Evolutionary conservation across 2,329 filamentous ascomycete species (phyloP).

Genomic region (Xylaria sp.): DNA sequence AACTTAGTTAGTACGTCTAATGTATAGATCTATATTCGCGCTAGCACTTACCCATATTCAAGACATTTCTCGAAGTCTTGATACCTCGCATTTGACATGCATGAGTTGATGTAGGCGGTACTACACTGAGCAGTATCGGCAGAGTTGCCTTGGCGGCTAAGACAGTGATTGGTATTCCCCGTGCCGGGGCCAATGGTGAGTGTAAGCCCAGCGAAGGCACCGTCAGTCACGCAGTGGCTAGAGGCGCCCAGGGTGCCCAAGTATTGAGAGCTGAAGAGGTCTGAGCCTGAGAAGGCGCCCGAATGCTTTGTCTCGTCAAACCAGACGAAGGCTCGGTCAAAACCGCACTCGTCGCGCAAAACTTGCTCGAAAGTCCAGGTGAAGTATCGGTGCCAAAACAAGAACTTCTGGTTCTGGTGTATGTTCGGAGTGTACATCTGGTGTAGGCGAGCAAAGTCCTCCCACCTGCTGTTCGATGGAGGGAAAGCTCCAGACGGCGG

Average conservation of each 20-base stretch:
- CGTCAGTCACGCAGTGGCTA: conserved; percentile 37
- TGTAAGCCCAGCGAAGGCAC: conserved; percentile 34
- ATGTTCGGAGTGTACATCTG: conserved; percentile 36
- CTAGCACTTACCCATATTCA: conserved; percentile 36
- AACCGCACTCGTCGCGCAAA: conserved; percentile 36
- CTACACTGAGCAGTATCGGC: conserved; percentile 32
- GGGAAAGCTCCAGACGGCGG: conserved; percentile 30
- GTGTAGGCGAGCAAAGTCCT: conserved; percentile 37
- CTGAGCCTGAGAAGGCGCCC: conserved; percentile 32
- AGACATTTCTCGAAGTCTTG: conserved; percentile 38
- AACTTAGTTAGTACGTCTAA: conserved; percentile 9
- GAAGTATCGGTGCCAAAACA: conserved; percentile 39
- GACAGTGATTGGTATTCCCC: conserved; percentile 28
- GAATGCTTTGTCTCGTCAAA: conserved; percentile 40
- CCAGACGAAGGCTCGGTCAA: conserved; percentile 37
- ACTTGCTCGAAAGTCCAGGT: conserved; percentile 35
- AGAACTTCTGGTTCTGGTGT: conserved; percentile 38
- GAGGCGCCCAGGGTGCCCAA: conserved; percentile 27
- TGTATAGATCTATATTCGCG: neutral
- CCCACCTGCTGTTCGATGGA: conserved; percentile 34
- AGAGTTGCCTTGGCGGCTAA: conserved; percentile 29
- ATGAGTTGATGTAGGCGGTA: conserved; percentile 33
- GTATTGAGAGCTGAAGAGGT: conserved; percentile 33
- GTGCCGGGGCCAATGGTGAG: conserved; percentile 34
- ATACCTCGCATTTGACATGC: conserved; percentile 29